Percentiles rank a stretch among this genome's conserved stretches.
These are phyloP conservation scores for Vanrija pseudolonga DNA, from an alignment of 1,284 basidiomycete genomes.

Conservation along the genomic window DNA sequence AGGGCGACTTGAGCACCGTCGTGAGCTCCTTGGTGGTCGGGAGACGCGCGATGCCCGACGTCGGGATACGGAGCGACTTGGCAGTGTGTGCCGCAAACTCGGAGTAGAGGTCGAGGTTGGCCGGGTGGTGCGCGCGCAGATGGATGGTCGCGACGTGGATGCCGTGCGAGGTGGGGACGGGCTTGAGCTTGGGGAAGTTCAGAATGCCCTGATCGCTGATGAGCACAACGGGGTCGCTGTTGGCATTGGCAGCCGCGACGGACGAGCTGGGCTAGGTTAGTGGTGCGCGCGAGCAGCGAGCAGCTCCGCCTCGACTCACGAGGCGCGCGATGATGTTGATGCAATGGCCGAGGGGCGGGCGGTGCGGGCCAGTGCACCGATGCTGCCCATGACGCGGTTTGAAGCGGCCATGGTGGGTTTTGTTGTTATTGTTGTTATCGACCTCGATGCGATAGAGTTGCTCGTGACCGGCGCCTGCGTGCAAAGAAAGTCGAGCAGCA, in stretches of 20 bases:
- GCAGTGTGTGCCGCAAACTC: slow-evolving; percentile 85
- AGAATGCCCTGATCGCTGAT: not conserved
- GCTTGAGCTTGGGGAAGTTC: slow-evolving; percentile 9
- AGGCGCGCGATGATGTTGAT: slow-evolving; percentile 5
- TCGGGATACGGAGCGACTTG: slow-evolving; percentile 75
- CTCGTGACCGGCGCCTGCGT: too few species aligned
- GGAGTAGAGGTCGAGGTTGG: slow-evolving; percentile 69
- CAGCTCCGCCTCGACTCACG: not conserved
- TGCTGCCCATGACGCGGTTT: slow-evolving; percentile 1
- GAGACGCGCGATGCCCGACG: slow-evolving; percentile 63
- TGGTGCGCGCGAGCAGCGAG: not conserved
- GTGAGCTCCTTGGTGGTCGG: slow-evolving; percentile 76
- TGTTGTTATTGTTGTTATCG: not conserved
- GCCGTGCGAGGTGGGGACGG: slow-evolving; percentile 54
- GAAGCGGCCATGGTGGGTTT: slow-evolving; percentile 8
- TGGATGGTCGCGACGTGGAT: slow-evolving; percentile 81
- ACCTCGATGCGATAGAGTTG: too few species aligned
- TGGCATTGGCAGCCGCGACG: not conserved
- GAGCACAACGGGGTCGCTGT: not conserved
- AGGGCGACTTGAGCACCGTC: slow-evolving; percentile 83
- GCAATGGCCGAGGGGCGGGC: not conserved
- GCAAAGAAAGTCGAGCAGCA: too few species aligned
- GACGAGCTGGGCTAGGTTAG: not conserved
- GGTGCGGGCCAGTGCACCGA: slow-evolving; percentile 10
- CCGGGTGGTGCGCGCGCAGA: slow-evolving; percentile 70